Conservation (phyloP, 768 basidiomycete species). For the Lentinula guzmanii region DNA sequence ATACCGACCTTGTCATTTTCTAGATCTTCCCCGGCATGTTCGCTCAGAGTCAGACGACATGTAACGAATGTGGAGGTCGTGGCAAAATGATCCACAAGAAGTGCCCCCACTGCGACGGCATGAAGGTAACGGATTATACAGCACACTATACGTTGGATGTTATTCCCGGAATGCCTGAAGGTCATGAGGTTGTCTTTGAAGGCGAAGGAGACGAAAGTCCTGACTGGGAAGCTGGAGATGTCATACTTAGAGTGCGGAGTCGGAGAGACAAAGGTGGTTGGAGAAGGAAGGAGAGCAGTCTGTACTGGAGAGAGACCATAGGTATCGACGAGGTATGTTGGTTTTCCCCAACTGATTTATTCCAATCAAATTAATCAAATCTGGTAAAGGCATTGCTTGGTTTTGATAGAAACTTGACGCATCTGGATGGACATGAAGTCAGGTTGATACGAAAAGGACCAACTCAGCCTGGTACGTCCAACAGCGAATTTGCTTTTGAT, state of each 20-base stretch:
- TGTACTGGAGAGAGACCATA: slow-evolving; percentile 92
- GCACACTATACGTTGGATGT: slow-evolving; percentile 59
- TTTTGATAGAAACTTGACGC: slow-evolving; percentile 88
- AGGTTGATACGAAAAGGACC: slow-evolving; percentile 67
- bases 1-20: background rate
- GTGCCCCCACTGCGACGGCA: slow-evolving; percentile 80
- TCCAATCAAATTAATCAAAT: background rate
- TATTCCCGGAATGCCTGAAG: slow-evolving; percentile 70
- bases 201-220: slow-evolving; percentile 96
- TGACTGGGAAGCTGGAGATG: slow-evolving; percentile 95
- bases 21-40: slow-evolving; percentile 95
- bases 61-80: slow-evolving; percentile 79
- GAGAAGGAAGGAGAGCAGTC: slow-evolving; percentile 81
- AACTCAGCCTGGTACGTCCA: slow-evolving; percentile 77
- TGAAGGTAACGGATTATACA: slow-evolving; percentile 76
- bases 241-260: slow-evolving; percentile 80
- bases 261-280: slow-evolving; percentile 74
- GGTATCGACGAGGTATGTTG: slow-evolving; percentile 79
- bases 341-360: background rate
- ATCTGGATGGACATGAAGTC: slow-evolving; percentile 83
- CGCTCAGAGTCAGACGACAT: slow-evolving; percentile 79
- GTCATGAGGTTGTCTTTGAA: slow-evolving; percentile 87
- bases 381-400: slow-evolving; percentile 80
- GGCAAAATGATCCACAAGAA: slow-evolving; percentile 70
- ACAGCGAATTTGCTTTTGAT: background rate